Evolutionary conservation across 2,329 filamentous ascomycete genomes (phyloP).

Genomic region (Sporothrix variecibatus): DNA sequence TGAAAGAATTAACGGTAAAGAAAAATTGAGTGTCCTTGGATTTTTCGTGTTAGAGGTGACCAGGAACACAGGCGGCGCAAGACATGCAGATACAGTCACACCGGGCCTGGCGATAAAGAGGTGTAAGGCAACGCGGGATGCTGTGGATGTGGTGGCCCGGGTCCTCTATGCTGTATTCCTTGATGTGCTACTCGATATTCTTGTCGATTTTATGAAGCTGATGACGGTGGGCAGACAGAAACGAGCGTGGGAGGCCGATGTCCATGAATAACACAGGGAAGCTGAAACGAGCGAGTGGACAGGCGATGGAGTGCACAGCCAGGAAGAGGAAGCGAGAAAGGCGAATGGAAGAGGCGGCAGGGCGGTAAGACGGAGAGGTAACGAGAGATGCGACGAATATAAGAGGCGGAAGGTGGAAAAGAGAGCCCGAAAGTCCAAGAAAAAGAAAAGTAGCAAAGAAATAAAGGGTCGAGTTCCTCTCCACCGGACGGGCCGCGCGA

Average conservation of each 20-base stretch:
- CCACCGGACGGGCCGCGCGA: background rate
- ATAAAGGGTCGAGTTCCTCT: conserved; percentile 12
- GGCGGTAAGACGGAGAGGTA: background rate
- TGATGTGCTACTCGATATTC: background rate
- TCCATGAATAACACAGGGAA: conserved; percentile 20
- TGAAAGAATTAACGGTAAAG: background rate
- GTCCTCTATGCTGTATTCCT: conserved; percentile 6
- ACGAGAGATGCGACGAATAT: conserved; percentile 2
- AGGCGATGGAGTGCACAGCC: conserved; percentile 13
- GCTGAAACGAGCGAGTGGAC: conserved; percentile 18
- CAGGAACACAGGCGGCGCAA: conserved; percentile 1
- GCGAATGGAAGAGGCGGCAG: background rate
- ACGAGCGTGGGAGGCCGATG: conserved; percentile 13
- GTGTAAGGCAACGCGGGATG: background rate
- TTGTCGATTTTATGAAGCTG: background rate
- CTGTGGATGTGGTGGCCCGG: conserved; percentile 1
- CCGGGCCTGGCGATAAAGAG: conserved; percentile 3
- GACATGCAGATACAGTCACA: conserved; percentile 9
- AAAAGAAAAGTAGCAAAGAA: conserved; percentile 2
- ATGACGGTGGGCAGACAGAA: background rate
- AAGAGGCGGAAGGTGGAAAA: background rate
- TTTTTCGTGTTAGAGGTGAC: background rate
- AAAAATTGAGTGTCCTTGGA: background rate
- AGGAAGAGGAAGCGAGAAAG: background rate
- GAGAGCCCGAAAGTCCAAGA: background rate